These are phyloP conservation scores for Marasmius oreades DNA, from an alignment of 1,284 basidiomycete species.

Conservation along the genomic window DNA sequence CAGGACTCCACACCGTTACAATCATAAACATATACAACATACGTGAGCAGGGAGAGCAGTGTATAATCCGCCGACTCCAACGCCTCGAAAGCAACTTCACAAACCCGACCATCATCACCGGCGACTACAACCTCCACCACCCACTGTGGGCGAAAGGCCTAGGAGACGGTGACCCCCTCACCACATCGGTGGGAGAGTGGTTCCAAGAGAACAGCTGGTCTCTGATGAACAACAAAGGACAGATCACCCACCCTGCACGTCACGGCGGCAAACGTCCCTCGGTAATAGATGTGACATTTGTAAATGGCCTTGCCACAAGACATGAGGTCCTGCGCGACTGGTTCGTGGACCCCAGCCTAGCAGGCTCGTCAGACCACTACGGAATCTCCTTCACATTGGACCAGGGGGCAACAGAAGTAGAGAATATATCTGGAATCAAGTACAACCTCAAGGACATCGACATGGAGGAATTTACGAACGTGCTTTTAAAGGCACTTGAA, in stretches of 20 bases:
- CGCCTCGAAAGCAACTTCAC: neutral
- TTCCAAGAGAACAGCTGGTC: neutral
- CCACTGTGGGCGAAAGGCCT: neutral
- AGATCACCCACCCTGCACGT: neutral
- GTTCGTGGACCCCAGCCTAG: neutral
- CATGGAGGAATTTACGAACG: too few relatives aligned
- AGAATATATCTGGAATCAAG: neutral
- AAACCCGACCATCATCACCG: neutral
- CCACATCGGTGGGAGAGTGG: neutral
- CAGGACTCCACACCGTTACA: neutral
- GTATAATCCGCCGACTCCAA: neutral
- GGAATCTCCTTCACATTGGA: neutral
- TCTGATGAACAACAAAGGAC: neutral
- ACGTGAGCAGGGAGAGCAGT: neutral
- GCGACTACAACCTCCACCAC: neutral
- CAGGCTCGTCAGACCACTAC: slow-evolving; percentile 1
- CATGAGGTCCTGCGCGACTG: neutral
- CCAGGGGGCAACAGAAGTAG: neutral
- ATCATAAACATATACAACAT: slow-evolving; percentile 6
- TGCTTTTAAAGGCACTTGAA: too few relatives aligned
- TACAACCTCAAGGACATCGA: too few relatives aligned
- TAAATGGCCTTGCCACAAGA: neutral
- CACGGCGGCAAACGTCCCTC: neutral
- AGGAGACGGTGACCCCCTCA: neutral
- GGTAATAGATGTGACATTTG: neutral